phyloP scores from a whole-genome alignment of 208 protist genomes.

The Trypanosoma boissoni region DNA sequence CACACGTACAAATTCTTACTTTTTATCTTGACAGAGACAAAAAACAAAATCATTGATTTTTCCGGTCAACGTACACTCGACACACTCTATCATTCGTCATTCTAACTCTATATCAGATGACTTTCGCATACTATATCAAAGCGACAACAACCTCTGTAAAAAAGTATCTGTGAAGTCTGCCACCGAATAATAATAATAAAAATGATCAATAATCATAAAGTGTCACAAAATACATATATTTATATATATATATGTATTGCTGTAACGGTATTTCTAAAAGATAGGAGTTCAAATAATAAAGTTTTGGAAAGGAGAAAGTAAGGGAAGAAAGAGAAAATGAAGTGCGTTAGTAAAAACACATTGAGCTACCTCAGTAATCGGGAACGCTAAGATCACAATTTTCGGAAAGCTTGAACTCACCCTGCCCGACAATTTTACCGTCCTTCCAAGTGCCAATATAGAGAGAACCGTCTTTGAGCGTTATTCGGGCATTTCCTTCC shows the following conservation, averaged over 20 bases:
- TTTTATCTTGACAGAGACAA: no score
- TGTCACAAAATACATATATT: neutral
- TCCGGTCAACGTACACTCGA: no score
- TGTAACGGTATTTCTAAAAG: neutral
- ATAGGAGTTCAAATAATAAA: conserved; percentile 3
- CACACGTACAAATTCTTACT: no score
- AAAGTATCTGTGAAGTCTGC: no score
- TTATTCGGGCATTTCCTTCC: conserved; percentile 86
- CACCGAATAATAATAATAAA: no score
- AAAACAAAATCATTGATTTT: no score
- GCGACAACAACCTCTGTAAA: no score
- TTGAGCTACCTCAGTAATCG: conserved; percentile 66
- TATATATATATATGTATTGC: neutral
- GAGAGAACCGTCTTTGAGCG: conserved; percentile 87
- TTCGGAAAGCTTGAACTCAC: conserved; percentile 85
- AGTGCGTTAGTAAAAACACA: conserved; percentile 6
- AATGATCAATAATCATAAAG: neutral
- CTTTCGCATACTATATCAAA: no score
- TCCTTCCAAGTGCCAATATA: conserved; percentile 90
- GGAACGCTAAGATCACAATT: conserved; percentile 90
- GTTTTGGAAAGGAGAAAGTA: conserved; percentile 4
- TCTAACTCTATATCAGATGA: no score
- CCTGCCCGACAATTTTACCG: conserved; percentile 82
- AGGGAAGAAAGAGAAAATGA: conserved; percentile 7
- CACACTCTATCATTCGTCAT: no score